Percentiles rank a stretch among this genome's conserved stretches.
These are phyloP conservation scores for Fusarium tuaranense DNA, from an alignment of 2,329 filamentous ascomycete genomes.

Conservation along the genomic window DNA sequence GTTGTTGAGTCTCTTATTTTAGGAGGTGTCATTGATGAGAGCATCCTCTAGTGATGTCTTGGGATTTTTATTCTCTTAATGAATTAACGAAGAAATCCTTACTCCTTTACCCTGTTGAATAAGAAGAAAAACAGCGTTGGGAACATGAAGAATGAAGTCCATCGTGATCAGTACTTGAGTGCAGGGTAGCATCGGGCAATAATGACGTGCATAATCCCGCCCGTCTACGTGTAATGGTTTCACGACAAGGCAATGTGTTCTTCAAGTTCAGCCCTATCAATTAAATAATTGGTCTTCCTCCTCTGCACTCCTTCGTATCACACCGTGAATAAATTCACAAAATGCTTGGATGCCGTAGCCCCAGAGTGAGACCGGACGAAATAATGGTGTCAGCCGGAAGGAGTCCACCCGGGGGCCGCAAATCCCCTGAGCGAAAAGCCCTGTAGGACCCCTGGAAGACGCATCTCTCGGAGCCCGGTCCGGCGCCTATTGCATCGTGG, in stretches of 20 bases:
- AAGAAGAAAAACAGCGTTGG: background rate
- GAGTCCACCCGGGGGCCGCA: background rate
- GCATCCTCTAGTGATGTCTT: background rate
- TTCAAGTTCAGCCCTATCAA: background rate
- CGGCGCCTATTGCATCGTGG: slow-evolving; percentile 4
- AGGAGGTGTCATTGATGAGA: background rate
- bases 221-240: background rate
- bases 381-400: slow-evolving; percentile 17
- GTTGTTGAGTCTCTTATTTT: background rate
- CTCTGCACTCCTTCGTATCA: background rate
- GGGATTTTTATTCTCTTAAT: background rate
- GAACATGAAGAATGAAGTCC: background rate
- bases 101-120: background rate
- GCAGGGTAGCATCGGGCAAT: background rate
- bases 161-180: background rate
- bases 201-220: background rate
- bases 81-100: background rate
- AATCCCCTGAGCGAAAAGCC: slow-evolving; percentile 17
- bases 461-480: slow-evolving; percentile 19
- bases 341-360: background rate
- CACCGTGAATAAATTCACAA: slow-evolving; percentile 10
- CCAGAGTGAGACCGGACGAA: slow-evolving; percentile 4
- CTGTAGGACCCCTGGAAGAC: slow-evolving; percentile 24
- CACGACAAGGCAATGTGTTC: background rate
- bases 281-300: background rate